A percentile compares a stretch with the other conserved stretches of the same genome.
phyloP scores from a whole-genome alignment of 2,329 filamentous ascomycete genomes.

The Sphaerostilbella broomeana region DNA sequence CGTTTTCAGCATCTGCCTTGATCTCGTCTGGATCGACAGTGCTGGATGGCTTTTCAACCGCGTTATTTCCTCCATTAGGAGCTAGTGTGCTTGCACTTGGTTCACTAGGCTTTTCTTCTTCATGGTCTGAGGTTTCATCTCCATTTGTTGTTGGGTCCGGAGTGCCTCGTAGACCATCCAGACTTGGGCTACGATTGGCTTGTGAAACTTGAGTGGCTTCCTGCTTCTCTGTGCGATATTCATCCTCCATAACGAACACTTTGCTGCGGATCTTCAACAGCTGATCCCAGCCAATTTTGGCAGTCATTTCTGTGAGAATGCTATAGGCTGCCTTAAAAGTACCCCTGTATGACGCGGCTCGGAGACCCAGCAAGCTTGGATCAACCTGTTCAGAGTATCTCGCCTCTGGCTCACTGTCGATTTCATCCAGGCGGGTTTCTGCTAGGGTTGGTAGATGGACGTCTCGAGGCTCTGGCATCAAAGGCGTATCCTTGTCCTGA shows the following conservation, averaged over 20 bases:
- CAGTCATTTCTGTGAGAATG: slow-evolving; percentile 89
- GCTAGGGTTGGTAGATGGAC: slow-evolving; percentile 80
- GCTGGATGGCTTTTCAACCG: slow-evolving; percentile 71
- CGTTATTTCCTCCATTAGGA: slow-evolving; percentile 29
- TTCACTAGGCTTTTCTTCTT: slow-evolving; percentile 28
- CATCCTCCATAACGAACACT: slow-evolving; percentile 99
- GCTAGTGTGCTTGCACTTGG: slow-evolving; percentile 27
- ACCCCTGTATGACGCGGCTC: slow-evolving; percentile 84
- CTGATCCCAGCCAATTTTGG: slow-evolving; percentile 97
- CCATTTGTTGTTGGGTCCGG: slow-evolving; percentile 53
- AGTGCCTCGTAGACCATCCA: slow-evolving; percentile 67
- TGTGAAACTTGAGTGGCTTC: slow-evolving; percentile 43
- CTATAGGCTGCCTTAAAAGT: slow-evolving; percentile 94
- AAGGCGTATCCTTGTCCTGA: slow-evolving; percentile 91
- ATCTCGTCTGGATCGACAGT: slow-evolving; percentile 70
- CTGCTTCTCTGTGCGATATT: slow-evolving; percentile 85
- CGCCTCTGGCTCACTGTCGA: slow-evolving; percentile 82
- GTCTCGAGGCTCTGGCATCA: slow-evolving; percentile 88
- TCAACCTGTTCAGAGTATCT: slow-evolving; percentile 81
- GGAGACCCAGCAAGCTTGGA: slow-evolving; percentile 74
- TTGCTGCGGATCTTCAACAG: slow-evolving; percentile 89
- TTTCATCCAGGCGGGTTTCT: slow-evolving; percentile 89
- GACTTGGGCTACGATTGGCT: slow-evolving; percentile 67
- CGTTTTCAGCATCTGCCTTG: slow-evolving; percentile 68
- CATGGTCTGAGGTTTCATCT: slow-evolving; percentile 30